These are phyloP conservation scores for Neurospora discreta DNA, from an alignment of 495 filamentous ascomycete species.

Conservation along the genomic window DNA sequence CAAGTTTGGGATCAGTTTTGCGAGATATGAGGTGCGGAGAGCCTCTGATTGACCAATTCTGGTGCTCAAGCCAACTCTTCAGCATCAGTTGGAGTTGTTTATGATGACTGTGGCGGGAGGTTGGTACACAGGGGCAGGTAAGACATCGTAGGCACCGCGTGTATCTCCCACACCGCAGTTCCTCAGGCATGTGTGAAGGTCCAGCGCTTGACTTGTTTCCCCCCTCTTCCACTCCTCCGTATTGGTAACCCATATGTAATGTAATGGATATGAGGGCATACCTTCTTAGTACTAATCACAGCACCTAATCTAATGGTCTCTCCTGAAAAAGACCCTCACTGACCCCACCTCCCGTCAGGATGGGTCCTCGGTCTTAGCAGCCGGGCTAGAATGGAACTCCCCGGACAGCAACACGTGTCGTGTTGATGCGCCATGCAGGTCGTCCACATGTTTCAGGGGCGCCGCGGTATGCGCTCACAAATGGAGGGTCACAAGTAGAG, in stretches of 20 bases:
- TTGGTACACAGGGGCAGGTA: not conserved
- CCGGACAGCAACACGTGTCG: not conserved
- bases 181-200: not conserved
- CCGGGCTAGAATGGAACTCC: not conserved
- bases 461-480: not conserved
- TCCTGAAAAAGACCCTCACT: not conserved
- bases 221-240: not conserved
- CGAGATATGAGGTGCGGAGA: not conserved
- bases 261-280: not conserved
- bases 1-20: not conserved
- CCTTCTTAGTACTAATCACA: not conserved
- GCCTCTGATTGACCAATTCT: not conserved
- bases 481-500: not conserved
- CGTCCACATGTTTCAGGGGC: not conserved
- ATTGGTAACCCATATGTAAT: not conserved
- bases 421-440: not conserved
- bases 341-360: not conserved
- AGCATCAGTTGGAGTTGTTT: not conserved
- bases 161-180: not conserved
- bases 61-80: not conserved
- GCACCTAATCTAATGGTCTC: not conserved
- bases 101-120: not conserved
- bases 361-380: not conserved
- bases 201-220: not conserved
- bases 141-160: not conserved